These are phyloP conservation scores for Colletotrichum sp. DNA, from an alignment of 2,329 filamentous ascomycete species.

Conservation along the genomic window DNA sequence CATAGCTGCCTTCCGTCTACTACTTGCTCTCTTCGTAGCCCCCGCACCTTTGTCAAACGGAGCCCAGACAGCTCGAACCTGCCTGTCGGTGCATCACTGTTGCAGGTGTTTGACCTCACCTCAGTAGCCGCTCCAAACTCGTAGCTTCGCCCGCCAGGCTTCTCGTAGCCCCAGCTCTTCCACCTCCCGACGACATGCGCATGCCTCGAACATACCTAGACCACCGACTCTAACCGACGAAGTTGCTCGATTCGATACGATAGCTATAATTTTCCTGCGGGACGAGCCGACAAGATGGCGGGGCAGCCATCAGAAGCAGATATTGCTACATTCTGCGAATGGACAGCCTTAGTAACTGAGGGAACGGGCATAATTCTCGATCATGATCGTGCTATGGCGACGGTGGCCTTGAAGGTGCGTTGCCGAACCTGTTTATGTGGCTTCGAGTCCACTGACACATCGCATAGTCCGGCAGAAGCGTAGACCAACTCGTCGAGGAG, in stretches of 20 bases:
- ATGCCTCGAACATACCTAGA: background rate
- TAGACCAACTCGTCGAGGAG: constrained; percentile 55
- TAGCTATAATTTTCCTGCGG: background rate
- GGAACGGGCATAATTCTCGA: constrained; percentile 33
- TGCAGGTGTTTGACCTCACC: background rate
- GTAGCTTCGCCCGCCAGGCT: constrained; percentile 8
- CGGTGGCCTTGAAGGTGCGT: constrained; percentile 46
- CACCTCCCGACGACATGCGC: background rate
- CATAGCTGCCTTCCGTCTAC: background rate
- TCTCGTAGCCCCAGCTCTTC: background rate
- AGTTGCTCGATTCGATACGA: background rate
- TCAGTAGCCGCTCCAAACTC: background rate
- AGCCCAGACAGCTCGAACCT: background rate
- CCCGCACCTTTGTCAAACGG: background rate
- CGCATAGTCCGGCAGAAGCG: constrained; percentile 48
- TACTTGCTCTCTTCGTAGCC: background rate
- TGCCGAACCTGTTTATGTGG: background rate
- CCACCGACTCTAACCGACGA: background rate
- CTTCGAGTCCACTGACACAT: background rate
- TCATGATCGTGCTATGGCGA: constrained; percentile 44
- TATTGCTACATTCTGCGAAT: constrained; percentile 46
- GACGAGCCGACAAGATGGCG: constrained; percentile 27
- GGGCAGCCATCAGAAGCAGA: constrained; percentile 40
- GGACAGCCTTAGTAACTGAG: constrained; percentile 26
- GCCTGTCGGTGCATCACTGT: background rate